Conservation (phyloP, 768 basidiomycete species). For the Pulveroboletus ravenelii region DNA sequence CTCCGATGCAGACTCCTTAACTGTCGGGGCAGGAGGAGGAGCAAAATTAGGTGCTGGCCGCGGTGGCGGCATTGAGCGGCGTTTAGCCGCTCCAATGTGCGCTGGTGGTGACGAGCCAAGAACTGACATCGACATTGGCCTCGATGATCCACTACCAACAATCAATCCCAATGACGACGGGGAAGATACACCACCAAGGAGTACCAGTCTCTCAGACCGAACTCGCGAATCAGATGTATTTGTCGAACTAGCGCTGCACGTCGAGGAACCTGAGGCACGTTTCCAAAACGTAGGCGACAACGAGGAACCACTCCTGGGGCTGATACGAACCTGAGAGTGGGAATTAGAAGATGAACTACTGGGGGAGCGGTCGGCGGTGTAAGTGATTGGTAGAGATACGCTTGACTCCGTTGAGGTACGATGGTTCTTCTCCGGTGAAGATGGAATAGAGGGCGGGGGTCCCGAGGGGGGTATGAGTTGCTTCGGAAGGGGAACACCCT, state of each 20-base stretch:
- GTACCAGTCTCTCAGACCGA: conserved; percentile 6
- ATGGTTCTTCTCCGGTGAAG: conserved; percentile 19
- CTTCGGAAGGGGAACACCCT: conserved; percentile 43
- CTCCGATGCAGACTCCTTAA: conserved; percentile 13
- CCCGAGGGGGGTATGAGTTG: conserved; percentile 55
- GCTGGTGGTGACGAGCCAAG: conserved; percentile 10
- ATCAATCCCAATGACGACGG: conserved; percentile 10
- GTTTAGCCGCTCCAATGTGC: conserved; percentile 35
- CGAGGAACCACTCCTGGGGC: conserved; percentile 42
- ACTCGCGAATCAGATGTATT: conserved; percentile 40
- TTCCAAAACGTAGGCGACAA: conserved; percentile 50
- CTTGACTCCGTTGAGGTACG: conserved; percentile 24
- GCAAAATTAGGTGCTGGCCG: conserved; percentile 69
- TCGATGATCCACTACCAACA: conserved; percentile 1
- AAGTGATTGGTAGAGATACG: conserved; percentile 29
- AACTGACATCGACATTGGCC: conserved; percentile 23
- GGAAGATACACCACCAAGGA: conserved; percentile 5
- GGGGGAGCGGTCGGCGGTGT: conserved; percentile 30
- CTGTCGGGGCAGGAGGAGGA: conserved; percentile 59
- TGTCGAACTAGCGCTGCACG: conserved; percentile 39
- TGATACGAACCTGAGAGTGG: conserved; percentile 20
- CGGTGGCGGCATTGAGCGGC: conserved; percentile 66
- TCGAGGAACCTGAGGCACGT: conserved; percentile 49
- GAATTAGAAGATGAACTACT: conserved; percentile 39
- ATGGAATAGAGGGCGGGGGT: conserved; percentile 48